A percentile compares a stretch with the other conserved stretches of the same genome.
phyloP scores from a whole-genome alignment of 2,329 filamentous ascomycete genomes.

The Penicillium sp. region DNA sequence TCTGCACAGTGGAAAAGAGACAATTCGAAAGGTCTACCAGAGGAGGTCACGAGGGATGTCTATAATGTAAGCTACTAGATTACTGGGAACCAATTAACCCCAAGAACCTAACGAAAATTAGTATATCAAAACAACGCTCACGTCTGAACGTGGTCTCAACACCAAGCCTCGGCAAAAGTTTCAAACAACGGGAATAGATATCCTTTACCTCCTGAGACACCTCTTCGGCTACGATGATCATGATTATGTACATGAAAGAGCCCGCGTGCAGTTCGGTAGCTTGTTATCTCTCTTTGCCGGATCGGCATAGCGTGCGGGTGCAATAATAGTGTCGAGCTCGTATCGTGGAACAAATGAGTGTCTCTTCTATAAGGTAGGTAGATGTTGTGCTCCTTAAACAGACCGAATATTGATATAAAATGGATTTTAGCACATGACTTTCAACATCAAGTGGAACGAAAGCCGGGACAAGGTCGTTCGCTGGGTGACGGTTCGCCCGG shows the following conservation, averaged over 20 bases:
- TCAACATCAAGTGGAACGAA: constrained; percentile 14
- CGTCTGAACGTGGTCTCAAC: constrained; percentile 6
- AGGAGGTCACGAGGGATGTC: constrained; percentile 10
- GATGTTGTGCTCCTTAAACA: neutral
- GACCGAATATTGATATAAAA: constrained; percentile 2
- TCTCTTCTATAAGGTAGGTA: constrained; percentile 16
- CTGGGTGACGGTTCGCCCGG: constrained; percentile 14
- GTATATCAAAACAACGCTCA: constrained; percentile 11
- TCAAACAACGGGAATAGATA: constrained; percentile 13
- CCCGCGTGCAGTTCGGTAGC: constrained; percentile 8
- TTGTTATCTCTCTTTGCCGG: constrained; percentile 7
- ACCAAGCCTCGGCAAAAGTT: constrained; percentile 11
- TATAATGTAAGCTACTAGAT: constrained; percentile 10
- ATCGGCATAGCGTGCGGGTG: constrained; percentile 8
- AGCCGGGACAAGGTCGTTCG: constrained; percentile 3
- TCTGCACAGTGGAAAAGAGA: constrained; percentile 11
- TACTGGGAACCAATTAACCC: no score
- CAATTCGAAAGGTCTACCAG: constrained; percentile 5
- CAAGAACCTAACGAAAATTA: constrained; percentile 6
- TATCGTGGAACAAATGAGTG: constrained; percentile 14
- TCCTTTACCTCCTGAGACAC: neutral
- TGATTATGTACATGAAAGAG: constrained; percentile 8
- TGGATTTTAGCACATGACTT: constrained; percentile 9
- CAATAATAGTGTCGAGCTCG: constrained; percentile 15
- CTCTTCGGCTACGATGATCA: constrained; percentile 7